These are phyloP conservation scores for Glycyrrhiza uralensis DNA, from an alignment of 306 rosid species.

Conservation along the genomic window DNA sequence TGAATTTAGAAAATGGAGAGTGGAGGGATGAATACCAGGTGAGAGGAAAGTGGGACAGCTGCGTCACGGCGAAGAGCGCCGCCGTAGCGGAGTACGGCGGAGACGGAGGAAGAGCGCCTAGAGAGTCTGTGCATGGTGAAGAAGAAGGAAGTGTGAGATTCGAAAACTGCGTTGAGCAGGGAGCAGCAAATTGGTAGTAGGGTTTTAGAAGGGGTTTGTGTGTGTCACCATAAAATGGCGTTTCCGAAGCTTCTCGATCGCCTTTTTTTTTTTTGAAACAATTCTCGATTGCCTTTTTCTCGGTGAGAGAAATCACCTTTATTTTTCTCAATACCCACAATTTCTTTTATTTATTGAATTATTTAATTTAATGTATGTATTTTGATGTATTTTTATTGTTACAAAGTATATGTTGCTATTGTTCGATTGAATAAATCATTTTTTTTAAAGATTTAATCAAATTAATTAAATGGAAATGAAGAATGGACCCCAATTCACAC, in stretches of 20 bases:
- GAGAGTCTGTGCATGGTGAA: constrained; percentile 64
- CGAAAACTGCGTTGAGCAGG: neutral
- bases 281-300: no score
- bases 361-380: no score
- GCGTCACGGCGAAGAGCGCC: constrained; percentile 36
- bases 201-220: constrained; percentile 67
- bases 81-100: constrained; percentile 53
- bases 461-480: no score
- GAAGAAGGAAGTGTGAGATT: neutral
- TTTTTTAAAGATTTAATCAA: no score
- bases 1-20: neutral
- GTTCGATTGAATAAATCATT: no score
- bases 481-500: no score
- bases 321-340: no score
- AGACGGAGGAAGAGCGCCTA: constrained; percentile 62
- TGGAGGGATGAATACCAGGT: constrained; percentile 34
- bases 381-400: no score
- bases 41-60: constrained; percentile 42
- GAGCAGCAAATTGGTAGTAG: constrained; percentile 28
- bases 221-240: neutral
- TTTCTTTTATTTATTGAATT: no score
- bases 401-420: no score
- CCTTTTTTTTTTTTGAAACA: no score
- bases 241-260: constrained; percentile 74
- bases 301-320: no score